A percentile compares a stretch with the other conserved stretches of the same genome.
phyloP scores from a whole-genome alignment of 2,329 filamentous ascomycete species.

The Akanthomyces dipterigenus region DNA sequence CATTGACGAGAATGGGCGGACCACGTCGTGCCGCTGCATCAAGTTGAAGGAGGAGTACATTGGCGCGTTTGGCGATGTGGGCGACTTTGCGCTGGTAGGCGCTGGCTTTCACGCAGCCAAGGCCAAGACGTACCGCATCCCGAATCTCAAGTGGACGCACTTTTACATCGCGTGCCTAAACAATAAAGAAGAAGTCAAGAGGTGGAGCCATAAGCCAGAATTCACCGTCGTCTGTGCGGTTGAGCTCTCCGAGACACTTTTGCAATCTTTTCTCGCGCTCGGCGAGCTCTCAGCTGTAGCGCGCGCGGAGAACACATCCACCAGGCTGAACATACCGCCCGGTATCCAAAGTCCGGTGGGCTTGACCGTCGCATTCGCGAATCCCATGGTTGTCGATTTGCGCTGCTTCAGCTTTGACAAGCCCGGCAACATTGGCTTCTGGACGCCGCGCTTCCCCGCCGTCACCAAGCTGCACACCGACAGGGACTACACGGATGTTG shows the following conservation, averaged over 20 bases:
- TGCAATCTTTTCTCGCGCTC: conserved; percentile 43
- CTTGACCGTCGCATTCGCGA: conserved; percentile 53
- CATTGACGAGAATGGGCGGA: conserved; percentile 29
- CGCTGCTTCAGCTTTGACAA: conserved; percentile 75
- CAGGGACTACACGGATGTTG: conserved; percentile 59
- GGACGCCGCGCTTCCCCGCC: conserved; percentile 68
- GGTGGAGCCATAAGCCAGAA: conserved; percentile 43
- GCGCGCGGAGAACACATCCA: conserved; percentile 30
- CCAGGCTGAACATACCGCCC: conserved; percentile 40
- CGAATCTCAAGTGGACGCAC: conserved; percentile 63
- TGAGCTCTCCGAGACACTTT: conserved; percentile 44
- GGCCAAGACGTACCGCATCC: conserved; percentile 48
- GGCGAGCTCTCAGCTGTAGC: conserved; percentile 37
- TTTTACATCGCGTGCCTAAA: conserved; percentile 73
- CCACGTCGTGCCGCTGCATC: conserved; percentile 52
- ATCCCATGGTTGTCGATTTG: conserved; percentile 72
- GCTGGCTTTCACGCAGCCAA: conserved; percentile 62
- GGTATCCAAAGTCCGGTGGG: conserved; percentile 35
- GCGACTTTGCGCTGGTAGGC: conserved; percentile 75
- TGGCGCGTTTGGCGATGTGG: conserved; percentile 68
- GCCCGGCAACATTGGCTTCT: conserved; percentile 60
- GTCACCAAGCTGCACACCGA: conserved; percentile 75
- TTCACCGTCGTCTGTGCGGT: conserved; percentile 64
- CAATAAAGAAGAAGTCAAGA: conserved; percentile 55
- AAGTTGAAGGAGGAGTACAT: conserved; percentile 88